Evolutionary conservation across 176 grass and related monocot species (phyloP).

Genomic region (Chrysopogon serrulatus): DNA sequence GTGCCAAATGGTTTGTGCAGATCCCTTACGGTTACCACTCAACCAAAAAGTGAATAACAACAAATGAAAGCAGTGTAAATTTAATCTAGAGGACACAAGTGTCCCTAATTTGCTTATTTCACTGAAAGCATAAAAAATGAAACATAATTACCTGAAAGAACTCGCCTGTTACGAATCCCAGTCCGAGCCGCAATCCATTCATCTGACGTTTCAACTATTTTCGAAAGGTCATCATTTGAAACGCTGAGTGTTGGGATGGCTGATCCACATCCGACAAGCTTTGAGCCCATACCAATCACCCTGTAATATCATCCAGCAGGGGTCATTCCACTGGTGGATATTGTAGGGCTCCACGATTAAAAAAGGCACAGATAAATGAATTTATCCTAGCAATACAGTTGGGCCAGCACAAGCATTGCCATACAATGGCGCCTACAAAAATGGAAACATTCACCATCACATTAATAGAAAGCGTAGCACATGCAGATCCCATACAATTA

Average conservation of each 20-base stretch:
- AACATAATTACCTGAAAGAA: conserved; percentile 68
- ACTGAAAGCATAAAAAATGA: background rate
- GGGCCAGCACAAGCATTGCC: background rate
- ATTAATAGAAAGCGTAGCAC: conserved; percentile 7
- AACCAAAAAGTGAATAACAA: conserved; percentile 8
- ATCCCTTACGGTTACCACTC: background rate
- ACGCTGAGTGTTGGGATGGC: conserved; percentile 56
- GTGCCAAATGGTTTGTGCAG: background rate
- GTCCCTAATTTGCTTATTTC: background rate
- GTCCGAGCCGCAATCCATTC: conserved; percentile 96
- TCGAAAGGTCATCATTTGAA: conserved; percentile 85
- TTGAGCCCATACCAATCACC: conserved; percentile 67
- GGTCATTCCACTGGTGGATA: background rate
- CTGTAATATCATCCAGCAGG: conserved; percentile 44
- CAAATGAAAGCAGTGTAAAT: background rate
- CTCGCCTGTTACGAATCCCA: conserved; percentile 78
- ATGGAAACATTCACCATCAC: conserved; percentile 8
- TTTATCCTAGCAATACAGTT: conserved; percentile 5
- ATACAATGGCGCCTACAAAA: background rate
- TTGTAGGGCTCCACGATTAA: background rate
- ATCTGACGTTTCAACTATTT: conserved; percentile 89
- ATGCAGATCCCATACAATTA: conserved; percentile 3
- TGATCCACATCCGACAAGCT: conserved; percentile 77
- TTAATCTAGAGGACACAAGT: background rate
- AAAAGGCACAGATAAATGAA: background rate